phyloP scores from a whole-genome alignment of 495 filamentous ascomycete genomes.

The Aspergillus incahuasiensis region DNA sequence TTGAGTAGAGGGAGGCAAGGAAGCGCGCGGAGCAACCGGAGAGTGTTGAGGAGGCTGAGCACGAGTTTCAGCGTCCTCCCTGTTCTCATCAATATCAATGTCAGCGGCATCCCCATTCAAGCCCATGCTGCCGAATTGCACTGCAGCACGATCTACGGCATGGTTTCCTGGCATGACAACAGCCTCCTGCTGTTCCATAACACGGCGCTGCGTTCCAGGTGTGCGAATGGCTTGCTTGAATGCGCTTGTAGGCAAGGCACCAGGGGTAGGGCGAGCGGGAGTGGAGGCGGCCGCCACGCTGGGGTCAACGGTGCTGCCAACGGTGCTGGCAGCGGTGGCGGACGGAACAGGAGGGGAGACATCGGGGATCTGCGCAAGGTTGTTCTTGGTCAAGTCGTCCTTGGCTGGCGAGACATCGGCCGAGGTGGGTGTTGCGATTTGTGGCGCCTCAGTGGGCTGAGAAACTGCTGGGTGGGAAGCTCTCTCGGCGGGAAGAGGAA shows the following conservation, averaged over 20 bases:
- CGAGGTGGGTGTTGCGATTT: slow-evolving; percentile 46
- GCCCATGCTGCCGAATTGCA: slow-evolving; percentile 96
- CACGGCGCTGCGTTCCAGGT: slow-evolving; percentile 71
- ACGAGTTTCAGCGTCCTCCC: slow-evolving; percentile 91
- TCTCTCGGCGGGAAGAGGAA: slow-evolving; percentile 25
- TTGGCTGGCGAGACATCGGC: slow-evolving; percentile 61
- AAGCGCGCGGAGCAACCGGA: slow-evolving; percentile 83
- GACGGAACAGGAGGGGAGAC: slow-evolving; percentile 66
- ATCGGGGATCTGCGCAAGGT: slow-evolving; percentile 86
- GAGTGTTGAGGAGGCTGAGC: slow-evolving; percentile 93
- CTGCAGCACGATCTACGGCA: slow-evolving; percentile 85
- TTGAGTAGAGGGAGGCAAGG: slow-evolving; percentile 72
- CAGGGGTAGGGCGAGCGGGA: slow-evolving; percentile 56
- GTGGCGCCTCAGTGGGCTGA: slow-evolving; percentile 18
- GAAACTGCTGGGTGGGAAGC: slow-evolving; percentile 27
- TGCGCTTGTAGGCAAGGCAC: slow-evolving; percentile 69
- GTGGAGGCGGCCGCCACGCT: slow-evolving; percentile 46
- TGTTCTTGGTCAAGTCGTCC: slow-evolving; percentile 82
- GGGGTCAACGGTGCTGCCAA: slow-evolving; percentile 76
- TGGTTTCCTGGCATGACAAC: slow-evolving; percentile 99
- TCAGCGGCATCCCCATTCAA: slow-evolving; percentile 69
- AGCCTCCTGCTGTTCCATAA: slow-evolving; percentile 92
- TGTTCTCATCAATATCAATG: slow-evolving; percentile 85
- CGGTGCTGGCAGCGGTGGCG: slow-evolving; percentile 84
- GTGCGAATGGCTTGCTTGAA: slow-evolving; percentile 71